Conservation (phyloP, 2,329 filamentous ascomycete genomes). For the Aspergillus pseudoglaucus region DNA sequence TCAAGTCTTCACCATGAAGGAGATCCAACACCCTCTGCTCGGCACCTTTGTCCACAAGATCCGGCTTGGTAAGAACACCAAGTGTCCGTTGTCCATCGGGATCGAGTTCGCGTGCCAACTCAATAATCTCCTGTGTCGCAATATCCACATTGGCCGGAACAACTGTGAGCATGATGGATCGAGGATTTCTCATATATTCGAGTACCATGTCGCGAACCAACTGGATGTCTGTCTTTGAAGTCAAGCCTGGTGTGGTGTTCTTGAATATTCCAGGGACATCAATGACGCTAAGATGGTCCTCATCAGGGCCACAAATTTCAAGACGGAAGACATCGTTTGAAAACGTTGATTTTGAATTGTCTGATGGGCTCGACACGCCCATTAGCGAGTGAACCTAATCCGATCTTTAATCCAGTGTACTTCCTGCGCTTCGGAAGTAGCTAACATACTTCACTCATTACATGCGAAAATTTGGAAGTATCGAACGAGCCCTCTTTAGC, state of each 20-base stretch:
- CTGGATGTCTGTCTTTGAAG: constrained; percentile 29
- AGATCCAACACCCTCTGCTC: constrained; percentile 23
- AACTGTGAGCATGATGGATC: constrained; percentile 39
- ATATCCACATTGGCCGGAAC: constrained; percentile 40
- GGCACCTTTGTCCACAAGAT: constrained; percentile 41
- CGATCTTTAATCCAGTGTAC: neutral
- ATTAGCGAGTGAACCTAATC: neutral
- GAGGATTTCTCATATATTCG: constrained; percentile 32
- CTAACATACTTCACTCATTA: neutral
- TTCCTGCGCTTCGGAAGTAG: neutral
- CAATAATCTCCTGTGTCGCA: constrained; percentile 41
- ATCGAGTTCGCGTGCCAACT: constrained; percentile 34
- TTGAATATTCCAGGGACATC: constrained; percentile 43
- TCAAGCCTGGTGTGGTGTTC: constrained; percentile 25
- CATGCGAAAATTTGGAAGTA: neutral
- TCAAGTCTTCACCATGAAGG: constrained; percentile 15
- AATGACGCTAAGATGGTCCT: constrained; percentile 38
- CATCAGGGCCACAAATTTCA: constrained; percentile 36
- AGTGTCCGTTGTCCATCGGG: constrained; percentile 32
- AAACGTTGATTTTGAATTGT: neutral
- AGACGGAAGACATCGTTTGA: constrained; percentile 32
- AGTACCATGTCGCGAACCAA: constrained; percentile 34
- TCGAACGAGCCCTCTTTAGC: neutral
- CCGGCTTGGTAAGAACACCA: constrained; percentile 53
- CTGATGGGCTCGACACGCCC: neutral